Evolutionary conservation across 2,329 filamentous ascomycete species (phyloP).

Genomic region (Dactylellina sp.): DNA sequence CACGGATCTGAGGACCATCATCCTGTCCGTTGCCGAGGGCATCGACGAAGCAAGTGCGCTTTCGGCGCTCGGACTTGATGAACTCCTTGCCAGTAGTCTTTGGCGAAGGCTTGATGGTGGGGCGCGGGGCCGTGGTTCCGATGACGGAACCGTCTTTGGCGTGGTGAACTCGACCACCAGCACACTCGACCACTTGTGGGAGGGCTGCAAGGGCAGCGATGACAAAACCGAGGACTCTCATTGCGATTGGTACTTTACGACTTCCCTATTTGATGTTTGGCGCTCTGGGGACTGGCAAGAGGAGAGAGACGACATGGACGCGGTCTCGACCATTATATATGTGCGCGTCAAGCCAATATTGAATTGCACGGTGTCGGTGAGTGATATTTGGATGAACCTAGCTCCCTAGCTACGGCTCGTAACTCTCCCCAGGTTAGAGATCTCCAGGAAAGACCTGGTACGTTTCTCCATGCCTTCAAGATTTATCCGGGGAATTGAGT

Average conservation of each 20-base stretch:
- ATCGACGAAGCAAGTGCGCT: slow-evolving; percentile 48
- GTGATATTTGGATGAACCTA: slow-evolving; percentile 25
- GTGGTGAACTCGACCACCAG: slow-evolving; percentile 40
- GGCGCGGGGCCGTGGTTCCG: slow-evolving; percentile 39
- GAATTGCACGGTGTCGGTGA: not conserved
- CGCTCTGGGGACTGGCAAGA: slow-evolving; percentile 23
- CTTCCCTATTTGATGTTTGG: slow-evolving; percentile 11
- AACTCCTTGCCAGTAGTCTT: slow-evolving; percentile 51
- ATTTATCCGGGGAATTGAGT: slow-evolving; percentile 45
- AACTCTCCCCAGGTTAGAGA: slow-evolving; percentile 16
- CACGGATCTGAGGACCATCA: slow-evolving; percentile 68
- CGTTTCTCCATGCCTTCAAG: slow-evolving; percentile 13
- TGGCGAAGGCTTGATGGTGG: slow-evolving; percentile 41
- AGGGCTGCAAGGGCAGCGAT: slow-evolving; percentile 41
- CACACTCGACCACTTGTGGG: slow-evolving; percentile 39
- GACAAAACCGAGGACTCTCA: slow-evolving; percentile 38
- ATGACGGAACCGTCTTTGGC: slow-evolving; percentile 48
- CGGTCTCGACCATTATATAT: slow-evolving; percentile 30
- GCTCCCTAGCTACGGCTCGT: not conserved
- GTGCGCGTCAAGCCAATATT: not conserved
- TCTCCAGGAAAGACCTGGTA: slow-evolving; percentile 8
- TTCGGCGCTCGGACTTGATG: slow-evolving; percentile 45
- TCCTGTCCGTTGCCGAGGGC: slow-evolving; percentile 62
- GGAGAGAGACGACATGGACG: not conserved
- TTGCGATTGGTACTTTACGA: slow-evolving; percentile 23